Evolutionary conservation across 177 flowering plant genomes (phyloP), one percentile per base, ranked within the genome.

Genomic region (Vitis hybrid): DNA sequence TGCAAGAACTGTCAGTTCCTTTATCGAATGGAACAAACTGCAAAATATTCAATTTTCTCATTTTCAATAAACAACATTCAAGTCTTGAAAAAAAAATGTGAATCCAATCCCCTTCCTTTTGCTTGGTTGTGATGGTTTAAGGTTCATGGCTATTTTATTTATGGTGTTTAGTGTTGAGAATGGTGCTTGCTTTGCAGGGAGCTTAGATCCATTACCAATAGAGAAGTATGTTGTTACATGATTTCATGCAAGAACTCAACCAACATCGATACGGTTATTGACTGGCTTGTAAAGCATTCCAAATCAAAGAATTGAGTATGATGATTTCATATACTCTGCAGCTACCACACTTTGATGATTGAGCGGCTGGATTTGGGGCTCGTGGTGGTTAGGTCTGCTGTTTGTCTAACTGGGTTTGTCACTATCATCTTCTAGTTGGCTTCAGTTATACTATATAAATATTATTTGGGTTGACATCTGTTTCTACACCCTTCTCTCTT

Each of bases 281-380:
- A 91, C 64, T 91, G 96, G 96, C 92, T 91, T 52, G 85, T 88
- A 19, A 91, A 89, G 86, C 93, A 91, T 77, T 89, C 97, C 0
- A 89, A 89, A 75, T 80, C 96, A 23, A 89, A 86, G 83, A 89
- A 76, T 69, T 89, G 73, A 89, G 72, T 34, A 48, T 67, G 52
- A 52, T n/a, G n/a, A n/a, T 2, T 11, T 32, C 52, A 13, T 64
- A 34, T 40, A 59, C 32, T 61, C 4, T 52, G 48, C 6, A 67
- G 59, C 55, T 26, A 3, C 30, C 30, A 26, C 30, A 26, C 30
- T 26, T 26, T 0, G 30, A 26, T 3, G 5, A 26, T 26, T 26
- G 30, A 26, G 30, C 30, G 30, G 30, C 30, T 26, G 30, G 30
- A 26, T 26, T 26, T 26, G 30, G 0, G 30, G 30, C 30, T 26